phyloP scores from a whole-genome alignment of 495 filamentous ascomycete species.

The Xylaria palmicola region DNA sequence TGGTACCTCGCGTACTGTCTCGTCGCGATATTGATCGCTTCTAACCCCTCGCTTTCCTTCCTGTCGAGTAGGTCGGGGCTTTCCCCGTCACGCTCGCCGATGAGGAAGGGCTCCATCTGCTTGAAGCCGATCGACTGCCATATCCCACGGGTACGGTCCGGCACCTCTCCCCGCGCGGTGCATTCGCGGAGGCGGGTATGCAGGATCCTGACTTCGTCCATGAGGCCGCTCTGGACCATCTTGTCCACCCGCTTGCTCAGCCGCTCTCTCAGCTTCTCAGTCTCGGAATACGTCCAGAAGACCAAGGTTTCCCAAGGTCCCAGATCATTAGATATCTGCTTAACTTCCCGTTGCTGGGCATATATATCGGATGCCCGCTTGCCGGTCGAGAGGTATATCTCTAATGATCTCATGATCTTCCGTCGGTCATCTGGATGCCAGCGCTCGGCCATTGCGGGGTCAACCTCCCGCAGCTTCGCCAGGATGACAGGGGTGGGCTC shows the following conservation, averaged over 20 bases:
- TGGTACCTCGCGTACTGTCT: constrained; percentile 85
- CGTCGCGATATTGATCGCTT: constrained; percentile 71
- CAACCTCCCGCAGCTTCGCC: constrained; percentile 69
- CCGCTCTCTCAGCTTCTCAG: constrained; percentile 62
- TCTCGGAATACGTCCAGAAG: constrained; percentile 83
- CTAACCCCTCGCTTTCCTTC: constrained; percentile 37
- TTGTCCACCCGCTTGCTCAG: constrained; percentile 74
- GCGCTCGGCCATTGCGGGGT: constrained; percentile 82
- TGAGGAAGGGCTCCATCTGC: constrained; percentile 73
- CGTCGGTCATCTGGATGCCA: constrained; percentile 94
- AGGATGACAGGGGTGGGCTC: constrained; percentile 68
- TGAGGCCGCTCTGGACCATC: constrained; percentile 76
- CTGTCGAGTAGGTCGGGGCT: constrained; percentile 36
- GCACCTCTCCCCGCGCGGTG: constrained; percentile 44
- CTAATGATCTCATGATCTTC: constrained; percentile 85
- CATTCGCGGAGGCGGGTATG: constrained; percentile 52
- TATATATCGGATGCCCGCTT: constrained; percentile 85
- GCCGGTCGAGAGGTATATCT: constrained; percentile 82
- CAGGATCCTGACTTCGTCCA: constrained; percentile 63
- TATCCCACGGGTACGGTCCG: constrained; percentile 78
- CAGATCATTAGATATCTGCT: constrained; percentile 8
- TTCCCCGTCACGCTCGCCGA: constrained; percentile 43
- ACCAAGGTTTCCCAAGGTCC: constrained; percentile 65
- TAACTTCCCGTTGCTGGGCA: constrained; percentile 59
- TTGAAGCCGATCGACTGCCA: constrained; percentile 97